Percentiles rank a stretch among this genome's conserved stretches.
Conservation (phyloP, 2,329 filamentous ascomycete genomes). For the Camillea tinctor region DNA sequence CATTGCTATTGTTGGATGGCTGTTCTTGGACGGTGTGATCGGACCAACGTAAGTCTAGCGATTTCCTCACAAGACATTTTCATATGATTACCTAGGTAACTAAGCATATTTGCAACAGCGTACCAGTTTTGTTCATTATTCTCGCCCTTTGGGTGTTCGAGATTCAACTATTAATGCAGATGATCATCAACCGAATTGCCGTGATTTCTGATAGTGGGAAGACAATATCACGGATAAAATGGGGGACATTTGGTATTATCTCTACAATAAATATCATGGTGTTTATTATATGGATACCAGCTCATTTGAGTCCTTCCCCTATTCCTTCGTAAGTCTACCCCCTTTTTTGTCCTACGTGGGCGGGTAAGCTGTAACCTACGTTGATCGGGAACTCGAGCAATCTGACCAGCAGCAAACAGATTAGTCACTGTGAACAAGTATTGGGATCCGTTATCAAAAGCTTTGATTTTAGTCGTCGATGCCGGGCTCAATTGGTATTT, state of each 20-base stretch:
- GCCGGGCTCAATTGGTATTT: conserved; percentile 54
- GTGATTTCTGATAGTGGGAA: conserved; percentile 44
- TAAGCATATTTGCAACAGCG: conserved; percentile 22
- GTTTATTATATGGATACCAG: conserved; percentile 53
- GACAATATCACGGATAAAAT: conserved; percentile 43
- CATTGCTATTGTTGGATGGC: conserved; percentile 39
- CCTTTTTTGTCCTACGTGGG: neutral
- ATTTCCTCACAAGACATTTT: conserved; percentile 18
- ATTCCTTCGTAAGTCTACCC: conserved; percentile 32
- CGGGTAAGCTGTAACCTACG: no score
- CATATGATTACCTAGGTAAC: neutral
- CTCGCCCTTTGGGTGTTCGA: conserved; percentile 43
- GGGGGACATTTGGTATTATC: conserved; percentile 44
- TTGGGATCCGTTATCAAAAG: conserved; percentile 54
- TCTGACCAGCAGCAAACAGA: conserved; percentile 10
- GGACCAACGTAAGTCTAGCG: conserved; percentile 27
- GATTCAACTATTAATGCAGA: conserved; percentile 52
- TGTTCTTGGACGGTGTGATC: conserved; percentile 38
- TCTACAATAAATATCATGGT: conserved; percentile 52
- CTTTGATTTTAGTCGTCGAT: conserved; percentile 50
- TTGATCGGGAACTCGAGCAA: neutral
- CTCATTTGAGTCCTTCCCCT: conserved; percentile 39
- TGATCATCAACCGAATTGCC: conserved; percentile 54
- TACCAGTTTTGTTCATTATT: conserved; percentile 35
- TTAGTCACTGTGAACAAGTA: conserved; percentile 45